Conservation (phyloP, 495 filamentous ascomycete genomes). For the Aspergillus bertholletiae region DNA sequence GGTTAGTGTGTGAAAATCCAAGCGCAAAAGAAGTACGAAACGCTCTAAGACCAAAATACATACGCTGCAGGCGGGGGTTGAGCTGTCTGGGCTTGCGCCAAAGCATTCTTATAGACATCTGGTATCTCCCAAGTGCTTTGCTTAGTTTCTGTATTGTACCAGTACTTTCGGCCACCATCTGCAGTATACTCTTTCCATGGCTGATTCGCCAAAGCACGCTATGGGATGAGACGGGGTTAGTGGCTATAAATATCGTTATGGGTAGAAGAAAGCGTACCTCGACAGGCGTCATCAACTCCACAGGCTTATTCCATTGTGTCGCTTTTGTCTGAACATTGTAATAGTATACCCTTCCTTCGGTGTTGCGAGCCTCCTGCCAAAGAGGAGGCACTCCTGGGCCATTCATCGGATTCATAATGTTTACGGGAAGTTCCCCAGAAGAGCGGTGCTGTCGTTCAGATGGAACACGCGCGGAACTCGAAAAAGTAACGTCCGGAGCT, state of each 20-base stretch:
- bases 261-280: slow-evolving; percentile 64
- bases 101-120: slow-evolving; percentile 70
- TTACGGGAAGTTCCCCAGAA: not conserved
- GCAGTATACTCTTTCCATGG: slow-evolving; percentile 93
- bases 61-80: slow-evolving; percentile 56
- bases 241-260: not conserved
- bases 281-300: slow-evolving; percentile 79
- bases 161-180: slow-evolving; percentile 85
- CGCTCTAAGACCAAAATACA: slow-evolving; percentile 26
- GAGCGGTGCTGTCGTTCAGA: not conserved
- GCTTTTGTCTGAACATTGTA: slow-evolving; percentile 83
- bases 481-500: slow-evolving; percentile 6
- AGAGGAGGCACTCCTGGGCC: slow-evolving; percentile 50
- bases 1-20: slow-evolving; percentile 19
- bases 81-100: slow-evolving; percentile 52
- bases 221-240: slow-evolving; percentile 5
- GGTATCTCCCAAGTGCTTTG: slow-evolving; percentile 95
- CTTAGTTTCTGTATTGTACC: slow-evolving; percentile 88
- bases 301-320: slow-evolving; percentile 92
- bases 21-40: not conserved
- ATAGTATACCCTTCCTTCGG: slow-evolving; percentile 89
- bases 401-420: slow-evolving; percentile 62
- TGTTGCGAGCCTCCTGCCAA: slow-evolving; percentile 82
- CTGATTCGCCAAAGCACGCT: slow-evolving; percentile 78
- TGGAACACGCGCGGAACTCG: not conserved